These are phyloP conservation scores for Fusarium sambucinum DNA, from an alignment of 2,329 filamentous ascomycete genomes.

Conservation along the genomic window DNA sequence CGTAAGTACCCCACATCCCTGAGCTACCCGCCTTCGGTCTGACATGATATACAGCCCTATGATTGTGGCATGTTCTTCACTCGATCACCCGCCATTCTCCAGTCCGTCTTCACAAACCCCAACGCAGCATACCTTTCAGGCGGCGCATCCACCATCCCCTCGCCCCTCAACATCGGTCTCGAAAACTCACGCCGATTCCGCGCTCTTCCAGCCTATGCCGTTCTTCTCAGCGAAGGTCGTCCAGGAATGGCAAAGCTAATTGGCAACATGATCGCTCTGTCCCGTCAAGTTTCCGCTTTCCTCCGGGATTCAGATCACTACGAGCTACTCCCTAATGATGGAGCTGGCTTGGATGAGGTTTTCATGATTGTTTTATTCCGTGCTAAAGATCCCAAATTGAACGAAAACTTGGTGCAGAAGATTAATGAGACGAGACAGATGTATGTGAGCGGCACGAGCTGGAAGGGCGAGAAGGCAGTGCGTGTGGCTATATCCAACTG, in stretches of 20 bases:
- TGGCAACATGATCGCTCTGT: conserved; percentile 76
- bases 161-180: conserved; percentile 85
- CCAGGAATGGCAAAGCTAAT: conserved; percentile 77
- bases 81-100: conserved; percentile 68
- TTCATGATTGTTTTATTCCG: conserved; percentile 80
- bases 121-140: conserved; percentile 83
- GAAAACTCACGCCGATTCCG: conserved; percentile 94
- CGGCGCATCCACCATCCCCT: conserved; percentile 68
- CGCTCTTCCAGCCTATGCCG: conserved; percentile 89
- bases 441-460: conserved; percentile 85
- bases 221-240: conserved; percentile 78
- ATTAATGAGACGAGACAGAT: conserved; percentile 82
- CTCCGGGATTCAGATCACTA: conserved; percentile 72
- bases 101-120: conserved; percentile 80
- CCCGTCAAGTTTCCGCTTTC: conserved; percentile 74
- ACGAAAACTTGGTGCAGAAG: conserved; percentile 72
- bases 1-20: conserved; percentile 58
- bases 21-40: background rate
- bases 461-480: conserved; percentile 79
- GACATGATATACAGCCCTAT: conserved; percentile 71
- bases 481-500: conserved; percentile 91
- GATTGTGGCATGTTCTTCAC: conserved; percentile 93
- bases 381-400: conserved; percentile 72
- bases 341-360: conserved; percentile 62
- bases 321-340: conserved; percentile 71